Percentiles rank a stretch among this genome's conserved stretches.
Evolutionary conservation across 2,329 filamentous ascomycete genomes (phyloP).

Genomic region (Arachnomyces sp.): DNA sequence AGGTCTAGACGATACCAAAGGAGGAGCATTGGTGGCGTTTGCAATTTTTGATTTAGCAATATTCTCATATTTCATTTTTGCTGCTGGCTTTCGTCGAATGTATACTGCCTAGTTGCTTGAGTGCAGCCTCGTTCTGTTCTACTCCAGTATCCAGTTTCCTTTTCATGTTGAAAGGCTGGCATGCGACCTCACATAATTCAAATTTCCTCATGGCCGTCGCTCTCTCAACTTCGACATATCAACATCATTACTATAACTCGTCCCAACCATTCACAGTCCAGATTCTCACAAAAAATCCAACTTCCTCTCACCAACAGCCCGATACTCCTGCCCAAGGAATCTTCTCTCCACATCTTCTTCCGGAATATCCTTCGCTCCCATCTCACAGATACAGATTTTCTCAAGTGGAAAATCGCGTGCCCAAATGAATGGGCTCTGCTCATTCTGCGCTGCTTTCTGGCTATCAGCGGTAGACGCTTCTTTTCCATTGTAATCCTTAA

Average conservation of each 20-base stretch:
- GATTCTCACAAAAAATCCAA: conserved; percentile 14
- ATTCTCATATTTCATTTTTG: no score
- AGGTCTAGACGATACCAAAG: no score
- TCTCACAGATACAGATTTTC: conserved; percentile 69
- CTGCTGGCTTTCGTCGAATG: neutral
- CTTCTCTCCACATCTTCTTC: conserved; percentile 24
- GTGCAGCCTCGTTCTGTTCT: no score
- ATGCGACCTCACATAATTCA: no score
- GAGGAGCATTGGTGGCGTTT: no score
- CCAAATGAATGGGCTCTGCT: conserved; percentile 56
- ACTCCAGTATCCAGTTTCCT: no score
- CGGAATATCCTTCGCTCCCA: conserved; percentile 68
- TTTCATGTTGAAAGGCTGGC: no score
- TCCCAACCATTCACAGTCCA: neutral
- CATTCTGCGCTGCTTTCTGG: conserved; percentile 16
- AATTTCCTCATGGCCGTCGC: no score
- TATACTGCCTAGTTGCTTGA: no score
- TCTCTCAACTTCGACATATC: no score
- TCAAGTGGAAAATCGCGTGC: conserved; percentile 61
- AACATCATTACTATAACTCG: neutral
- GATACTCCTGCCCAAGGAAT: conserved; percentile 45
- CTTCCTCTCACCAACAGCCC: conserved; percentile 36
- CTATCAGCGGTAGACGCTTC: conserved; percentile 4
- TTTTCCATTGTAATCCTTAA: conserved; percentile 14
- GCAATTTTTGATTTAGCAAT: no score